These are phyloP conservation scores for Aeminium ludgeri DNA, from an alignment of 495 filamentous ascomycete species.

Conservation along the genomic window DNA sequence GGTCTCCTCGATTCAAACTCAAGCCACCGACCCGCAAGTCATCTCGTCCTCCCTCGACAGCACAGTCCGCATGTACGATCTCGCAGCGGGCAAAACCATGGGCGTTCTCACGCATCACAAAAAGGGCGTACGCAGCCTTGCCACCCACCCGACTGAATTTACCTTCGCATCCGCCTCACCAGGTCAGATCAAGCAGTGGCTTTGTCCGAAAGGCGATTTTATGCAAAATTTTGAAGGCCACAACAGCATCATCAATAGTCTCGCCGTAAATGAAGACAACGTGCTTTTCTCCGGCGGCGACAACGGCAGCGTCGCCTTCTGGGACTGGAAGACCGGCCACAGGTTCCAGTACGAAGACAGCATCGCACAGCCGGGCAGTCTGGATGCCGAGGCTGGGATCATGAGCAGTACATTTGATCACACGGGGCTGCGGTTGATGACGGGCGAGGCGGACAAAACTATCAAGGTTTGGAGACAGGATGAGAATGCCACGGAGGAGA, in stretches of 20 bases:
- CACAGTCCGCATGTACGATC: conserved; percentile 88
- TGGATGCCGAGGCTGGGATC: conserved; percentile 87
- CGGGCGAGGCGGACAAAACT: conserved; percentile 92
- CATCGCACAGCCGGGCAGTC: conserved; percentile 78
- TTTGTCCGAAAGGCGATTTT: conserved; percentile 92
- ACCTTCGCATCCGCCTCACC: conserved; percentile 89
- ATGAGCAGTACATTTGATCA: conserved; percentile 84
- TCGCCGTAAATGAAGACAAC: conserved; percentile 88
- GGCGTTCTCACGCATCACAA: conserved; percentile 96
- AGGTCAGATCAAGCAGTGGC: conserved; percentile 97
- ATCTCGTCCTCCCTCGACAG: conserved; percentile 82
- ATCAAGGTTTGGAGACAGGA: conserved; percentile 96
- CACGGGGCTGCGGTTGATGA: conserved; percentile 77
- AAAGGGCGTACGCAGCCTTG: conserved; percentile 78
- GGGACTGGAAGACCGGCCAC: conserved; percentile 97
- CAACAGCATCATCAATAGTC: conserved; percentile 86
- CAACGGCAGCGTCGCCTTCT: conserved; percentile 92
- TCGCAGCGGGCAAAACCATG: conserved; percentile 93
- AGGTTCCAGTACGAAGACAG: conserved; percentile 76
- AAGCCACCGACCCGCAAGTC: conserved; percentile 92
- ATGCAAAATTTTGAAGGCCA: conserved; percentile 99
- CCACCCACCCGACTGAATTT: conserved; percentile 81
- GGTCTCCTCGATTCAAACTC: conserved; percentile 73
- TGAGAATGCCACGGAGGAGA: conserved; percentile 74
- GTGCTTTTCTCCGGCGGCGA: conserved; percentile 91